Percentiles rank a stretch among this genome's conserved stretches.
Evolutionary conservation across 1,284 basidiomycete species (phyloP).

Genomic region (Cryptococcus sp.): DNA sequence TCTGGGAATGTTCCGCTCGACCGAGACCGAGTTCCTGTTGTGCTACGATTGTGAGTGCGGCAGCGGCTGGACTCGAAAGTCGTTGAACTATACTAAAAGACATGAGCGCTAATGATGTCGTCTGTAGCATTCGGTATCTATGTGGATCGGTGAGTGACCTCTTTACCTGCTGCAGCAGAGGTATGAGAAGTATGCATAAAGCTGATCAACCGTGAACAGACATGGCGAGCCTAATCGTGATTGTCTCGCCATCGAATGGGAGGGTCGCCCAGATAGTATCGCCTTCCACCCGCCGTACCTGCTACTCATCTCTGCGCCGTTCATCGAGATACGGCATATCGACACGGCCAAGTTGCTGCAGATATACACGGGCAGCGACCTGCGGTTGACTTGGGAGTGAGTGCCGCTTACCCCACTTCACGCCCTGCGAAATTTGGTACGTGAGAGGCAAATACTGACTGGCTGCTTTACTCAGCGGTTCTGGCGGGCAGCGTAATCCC

Average conservation of each 20-base stretch:
- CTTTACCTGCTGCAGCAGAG: background rate
- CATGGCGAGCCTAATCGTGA: slow-evolving; percentile 79
- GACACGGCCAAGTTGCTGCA: slow-evolving; percentile 82
- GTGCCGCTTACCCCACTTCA: slow-evolving; percentile 6
- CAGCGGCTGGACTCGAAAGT: background rate
- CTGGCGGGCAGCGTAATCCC: slow-evolving; percentile 39
- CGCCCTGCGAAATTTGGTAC: background rate
- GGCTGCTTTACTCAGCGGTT: slow-evolving; percentile 30
- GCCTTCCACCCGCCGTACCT: slow-evolving; percentile 87
- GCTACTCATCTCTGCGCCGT: slow-evolving; percentile 84
- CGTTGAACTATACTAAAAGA: background rate
- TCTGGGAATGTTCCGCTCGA: slow-evolving; percentile 87
- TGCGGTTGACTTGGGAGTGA: slow-evolving; percentile 81
- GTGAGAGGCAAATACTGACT: too few species aligned
- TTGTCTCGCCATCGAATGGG: slow-evolving; percentile 84
- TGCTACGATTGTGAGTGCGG: slow-evolving; percentile 77
- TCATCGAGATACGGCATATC: slow-evolving; percentile 89
- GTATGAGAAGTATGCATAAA: background rate
- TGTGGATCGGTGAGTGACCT: slow-evolving; percentile 34
- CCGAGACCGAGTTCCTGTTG: slow-evolving; percentile 85
- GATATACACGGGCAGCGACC: slow-evolving; percentile 78
- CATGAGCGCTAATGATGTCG: background rate
- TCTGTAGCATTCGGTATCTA: slow-evolving; percentile 76
- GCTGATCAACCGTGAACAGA: slow-evolving; percentile 51
- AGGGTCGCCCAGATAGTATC: slow-evolving; percentile 83